Conservation (phyloP, 805 yeast genomes). For the Metschnikowia continentalis region DNA sequence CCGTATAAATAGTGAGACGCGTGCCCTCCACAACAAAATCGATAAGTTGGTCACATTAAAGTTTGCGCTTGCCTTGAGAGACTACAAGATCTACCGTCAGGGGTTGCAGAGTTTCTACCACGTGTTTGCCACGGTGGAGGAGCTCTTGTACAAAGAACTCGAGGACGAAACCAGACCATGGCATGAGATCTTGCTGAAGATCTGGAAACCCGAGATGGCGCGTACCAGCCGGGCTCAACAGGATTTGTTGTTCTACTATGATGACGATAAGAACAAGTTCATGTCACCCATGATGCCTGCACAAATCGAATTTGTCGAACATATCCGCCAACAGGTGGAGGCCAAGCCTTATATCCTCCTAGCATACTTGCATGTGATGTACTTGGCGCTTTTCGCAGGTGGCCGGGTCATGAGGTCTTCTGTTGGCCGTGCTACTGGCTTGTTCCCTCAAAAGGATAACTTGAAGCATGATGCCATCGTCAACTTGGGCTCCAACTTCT, state of each 20-base stretch:
- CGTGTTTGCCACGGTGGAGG: constrained; percentile 62
- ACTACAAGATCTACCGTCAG: constrained; percentile 73
- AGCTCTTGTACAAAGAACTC: constrained; percentile 44
- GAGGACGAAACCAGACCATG: constrained; percentile 28
- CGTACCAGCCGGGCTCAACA: constrained; percentile 52
- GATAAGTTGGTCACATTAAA: constrained; percentile 65
- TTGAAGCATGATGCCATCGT: constrained; percentile 60
- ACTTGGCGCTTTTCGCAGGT: constrained; percentile 83
- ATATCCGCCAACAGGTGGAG: constrained; percentile 49
- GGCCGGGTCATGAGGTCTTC: constrained; percentile 70
- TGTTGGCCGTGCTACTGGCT: constrained; percentile 59
- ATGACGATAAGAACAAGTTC: constrained; percentile 53
- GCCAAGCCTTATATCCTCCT: constrained; percentile 67
- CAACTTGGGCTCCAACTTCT: constrained; percentile 57
- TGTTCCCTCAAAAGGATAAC: constrained; percentile 73
- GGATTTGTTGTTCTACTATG: constrained; percentile 67
- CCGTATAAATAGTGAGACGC: constrained; percentile 70
- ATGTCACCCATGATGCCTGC: constrained; percentile 51
- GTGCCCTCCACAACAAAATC: constrained; percentile 61
- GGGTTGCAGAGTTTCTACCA: constrained; percentile 73
- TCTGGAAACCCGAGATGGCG: constrained; percentile 70
- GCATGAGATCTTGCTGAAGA: constrained; percentile 47
- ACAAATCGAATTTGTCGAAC: constrained; percentile 60
- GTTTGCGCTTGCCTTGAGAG: constrained; percentile 71
- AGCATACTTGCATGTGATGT: constrained; percentile 83